A percentile compares a stretch with the other conserved stretches of the same genome.
These are phyloP conservation scores for Asterophora lycoperdoides DNA, from an alignment of 768 basidiomycete species.

Conservation along the genomic window DNA sequence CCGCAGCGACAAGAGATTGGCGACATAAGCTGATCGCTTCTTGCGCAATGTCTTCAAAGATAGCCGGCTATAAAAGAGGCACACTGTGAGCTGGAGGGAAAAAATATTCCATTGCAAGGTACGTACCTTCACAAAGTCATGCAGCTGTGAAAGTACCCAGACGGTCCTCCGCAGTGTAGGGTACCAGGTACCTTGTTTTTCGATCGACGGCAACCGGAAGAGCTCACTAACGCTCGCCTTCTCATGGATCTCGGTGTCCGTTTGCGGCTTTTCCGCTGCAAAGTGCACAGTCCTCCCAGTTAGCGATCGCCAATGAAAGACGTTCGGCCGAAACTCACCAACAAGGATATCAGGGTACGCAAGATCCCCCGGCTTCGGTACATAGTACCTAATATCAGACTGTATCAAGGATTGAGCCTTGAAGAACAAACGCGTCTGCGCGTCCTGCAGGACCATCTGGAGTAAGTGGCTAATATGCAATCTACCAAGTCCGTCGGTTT, in stretches of 20 bases:
- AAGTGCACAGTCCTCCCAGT: not conserved
- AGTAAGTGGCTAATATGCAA: constrained; percentile 80
- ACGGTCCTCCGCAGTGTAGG: constrained; percentile 84
- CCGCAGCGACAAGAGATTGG: constrained; percentile 71
- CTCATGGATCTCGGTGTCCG: constrained; percentile 50
- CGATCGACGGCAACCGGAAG: constrained; percentile 65
- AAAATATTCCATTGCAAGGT: not conserved
- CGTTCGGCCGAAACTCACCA: constrained; percentile 38
- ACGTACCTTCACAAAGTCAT: constrained; percentile 86
- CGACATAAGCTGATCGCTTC: constrained; percentile 84
- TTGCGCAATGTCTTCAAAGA: constrained; percentile 95
- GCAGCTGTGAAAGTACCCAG: constrained; percentile 87
- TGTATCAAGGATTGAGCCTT: constrained; percentile 92
- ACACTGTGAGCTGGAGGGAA: not conserved
- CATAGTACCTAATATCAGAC: constrained; percentile 81
- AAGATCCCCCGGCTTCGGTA: constrained; percentile 73
- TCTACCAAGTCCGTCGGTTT: constrained; percentile 39
- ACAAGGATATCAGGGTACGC: constrained; percentile 82
- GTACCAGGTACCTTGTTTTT: constrained; percentile 86
- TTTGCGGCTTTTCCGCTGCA: constrained; percentile 40
- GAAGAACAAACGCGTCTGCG: constrained; percentile 93
- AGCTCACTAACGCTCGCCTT: constrained; percentile 67
- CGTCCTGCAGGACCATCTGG: constrained; percentile 91
- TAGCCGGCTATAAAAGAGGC: constrained; percentile 59
- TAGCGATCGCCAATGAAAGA: not conserved